These are phyloP conservation scores for Ophiostoma triangulosporum DNA, from an alignment of 2,329 filamentous ascomycete genomes.

Conservation along the genomic window DNA sequence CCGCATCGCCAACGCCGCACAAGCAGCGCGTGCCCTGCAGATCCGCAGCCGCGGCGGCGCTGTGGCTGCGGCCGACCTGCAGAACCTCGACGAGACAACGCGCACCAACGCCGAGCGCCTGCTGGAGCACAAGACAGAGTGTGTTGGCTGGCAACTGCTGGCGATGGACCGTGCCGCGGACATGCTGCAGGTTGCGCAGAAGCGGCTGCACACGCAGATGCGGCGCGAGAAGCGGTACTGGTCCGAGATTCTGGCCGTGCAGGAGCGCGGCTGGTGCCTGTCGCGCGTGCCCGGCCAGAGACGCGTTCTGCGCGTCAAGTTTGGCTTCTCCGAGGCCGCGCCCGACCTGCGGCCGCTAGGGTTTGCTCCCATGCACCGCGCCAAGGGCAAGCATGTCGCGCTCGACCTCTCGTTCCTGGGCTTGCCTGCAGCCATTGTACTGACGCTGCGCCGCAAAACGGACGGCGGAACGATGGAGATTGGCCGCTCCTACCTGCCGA, in stretches of 20 bases:
- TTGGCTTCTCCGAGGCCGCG: constrained; percentile 69
- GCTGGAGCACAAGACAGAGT: constrained; percentile 42
- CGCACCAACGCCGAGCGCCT: constrained; percentile 22
- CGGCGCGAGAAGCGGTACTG: constrained; percentile 75
- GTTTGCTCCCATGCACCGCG: constrained; percentile 65
- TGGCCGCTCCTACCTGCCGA: constrained; percentile 1
- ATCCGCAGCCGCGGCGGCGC: background rate
- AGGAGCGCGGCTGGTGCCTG: constrained; percentile 74
- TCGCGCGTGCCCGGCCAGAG: constrained; percentile 61
- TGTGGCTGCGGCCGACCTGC: background rate
- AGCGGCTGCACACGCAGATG: constrained; percentile 63
- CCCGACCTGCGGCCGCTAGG: constrained; percentile 53
- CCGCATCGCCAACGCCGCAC: constrained; percentile 46
- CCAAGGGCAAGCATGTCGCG: constrained; percentile 58
- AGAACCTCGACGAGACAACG: constrained; percentile 22
- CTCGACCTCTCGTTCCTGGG: constrained; percentile 50
- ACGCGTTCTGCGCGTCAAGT: constrained; percentile 69
- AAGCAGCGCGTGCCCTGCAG: constrained; percentile 24
- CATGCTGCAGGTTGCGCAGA: constrained; percentile 57
- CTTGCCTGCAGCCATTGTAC: constrained; percentile 22
- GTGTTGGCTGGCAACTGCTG: constrained; percentile 63
- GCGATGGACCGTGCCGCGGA: constrained; percentile 63
- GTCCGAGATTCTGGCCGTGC: constrained; percentile 71
- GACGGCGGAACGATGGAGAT: background rate
- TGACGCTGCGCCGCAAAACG: constrained; percentile 1